Conservation (phyloP, 768 basidiomycete genomes). For the Podaxis sp. region DNA sequence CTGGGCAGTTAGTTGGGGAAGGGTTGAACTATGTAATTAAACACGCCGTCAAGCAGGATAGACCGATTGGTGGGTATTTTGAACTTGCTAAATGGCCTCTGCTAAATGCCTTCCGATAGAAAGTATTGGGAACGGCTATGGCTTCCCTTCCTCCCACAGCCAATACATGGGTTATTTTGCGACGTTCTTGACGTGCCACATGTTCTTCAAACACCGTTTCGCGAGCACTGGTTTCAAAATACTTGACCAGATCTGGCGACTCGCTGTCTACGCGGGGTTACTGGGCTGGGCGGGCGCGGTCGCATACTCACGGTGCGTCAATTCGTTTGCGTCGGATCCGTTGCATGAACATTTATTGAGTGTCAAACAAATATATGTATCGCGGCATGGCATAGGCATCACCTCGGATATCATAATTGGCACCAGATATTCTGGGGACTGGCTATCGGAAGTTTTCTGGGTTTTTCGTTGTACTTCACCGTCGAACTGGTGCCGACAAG, state of each 20-base stretch:
- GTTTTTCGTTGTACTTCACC: constrained; percentile 51
- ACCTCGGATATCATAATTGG: constrained; percentile 73
- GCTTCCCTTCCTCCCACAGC: constrained; percentile 87
- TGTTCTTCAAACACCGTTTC: constrained; percentile 70
- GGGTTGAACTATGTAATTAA: constrained; percentile 70
- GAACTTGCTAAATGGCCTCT: not conserved
- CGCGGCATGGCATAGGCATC: constrained; percentile 42
- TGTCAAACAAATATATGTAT: not conserved
- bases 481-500: constrained; percentile 58
- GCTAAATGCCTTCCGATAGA: constrained; percentile 31
- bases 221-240: constrained; percentile 46
- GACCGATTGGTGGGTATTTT: constrained; percentile 57
- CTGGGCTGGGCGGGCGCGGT: constrained; percentile 60
- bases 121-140: constrained; percentile 69
- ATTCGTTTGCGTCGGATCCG: not conserved
- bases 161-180: constrained; percentile 91
- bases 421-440: constrained; percentile 77
- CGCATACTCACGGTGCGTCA: constrained; percentile 73
- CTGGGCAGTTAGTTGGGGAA: constrained; percentile 74
- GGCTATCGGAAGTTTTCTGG: constrained; percentile 58
- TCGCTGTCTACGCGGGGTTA: constrained; percentile 47
- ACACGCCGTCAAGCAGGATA: constrained; percentile 61
- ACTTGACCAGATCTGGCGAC: constrained; percentile 54
- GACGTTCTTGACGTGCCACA: constrained; percentile 72
- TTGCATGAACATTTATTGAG: not conserved